Conservation (phyloP, 2,329 filamentous ascomycete genomes). For the Cadophora luteo-olivacea region DNA sequence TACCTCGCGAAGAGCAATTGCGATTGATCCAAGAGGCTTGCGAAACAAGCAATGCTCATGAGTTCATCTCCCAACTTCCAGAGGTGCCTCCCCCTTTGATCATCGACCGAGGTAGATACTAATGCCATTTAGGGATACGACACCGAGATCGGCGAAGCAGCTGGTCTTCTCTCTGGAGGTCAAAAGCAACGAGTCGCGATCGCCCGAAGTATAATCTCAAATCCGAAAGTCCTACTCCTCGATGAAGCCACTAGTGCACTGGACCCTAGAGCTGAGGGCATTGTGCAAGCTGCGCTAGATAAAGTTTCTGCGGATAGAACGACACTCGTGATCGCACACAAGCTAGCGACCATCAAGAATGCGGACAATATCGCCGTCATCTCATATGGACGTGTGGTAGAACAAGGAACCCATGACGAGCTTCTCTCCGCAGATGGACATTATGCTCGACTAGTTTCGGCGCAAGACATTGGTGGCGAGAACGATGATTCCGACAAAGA, state of each 20-base stretch:
- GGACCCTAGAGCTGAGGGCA: constrained; percentile 21
- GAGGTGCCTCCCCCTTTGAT: background rate
- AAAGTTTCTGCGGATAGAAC: constrained; percentile 17
- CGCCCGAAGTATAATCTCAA: constrained; percentile 19
- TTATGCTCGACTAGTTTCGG: constrained; percentile 22
- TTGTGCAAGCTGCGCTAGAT: constrained; percentile 16
- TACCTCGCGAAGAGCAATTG: constrained; percentile 17
- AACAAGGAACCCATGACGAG: constrained; percentile 20
- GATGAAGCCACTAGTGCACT: constrained; percentile 22
- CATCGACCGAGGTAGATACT: background rate
- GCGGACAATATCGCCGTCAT: constrained; percentile 22
- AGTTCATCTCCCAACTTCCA: constrained; percentile 21
- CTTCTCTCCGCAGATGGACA: constrained; percentile 20
- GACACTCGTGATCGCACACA: constrained; percentile 14
- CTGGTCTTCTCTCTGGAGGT: constrained; percentile 15
- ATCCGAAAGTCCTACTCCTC: constrained; percentile 22
- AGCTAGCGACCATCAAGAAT: constrained; percentile 21
- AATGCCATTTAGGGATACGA: constrained; percentile 18
- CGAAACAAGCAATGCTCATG: constrained; percentile 24
- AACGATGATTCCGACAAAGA: constrained; percentile 14
- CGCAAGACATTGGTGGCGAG: constrained; percentile 19
- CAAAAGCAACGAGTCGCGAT: constrained; percentile 22
- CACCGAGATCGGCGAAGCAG: constrained; percentile 22
- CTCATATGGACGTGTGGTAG: constrained; percentile 19
- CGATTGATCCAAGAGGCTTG: constrained; percentile 22